A percentile compares a stretch with the other conserved stretches of the same genome.
Conservation (phyloP, 2,329 filamentous ascomycete species). For the Fusarium nygamai region DNA sequence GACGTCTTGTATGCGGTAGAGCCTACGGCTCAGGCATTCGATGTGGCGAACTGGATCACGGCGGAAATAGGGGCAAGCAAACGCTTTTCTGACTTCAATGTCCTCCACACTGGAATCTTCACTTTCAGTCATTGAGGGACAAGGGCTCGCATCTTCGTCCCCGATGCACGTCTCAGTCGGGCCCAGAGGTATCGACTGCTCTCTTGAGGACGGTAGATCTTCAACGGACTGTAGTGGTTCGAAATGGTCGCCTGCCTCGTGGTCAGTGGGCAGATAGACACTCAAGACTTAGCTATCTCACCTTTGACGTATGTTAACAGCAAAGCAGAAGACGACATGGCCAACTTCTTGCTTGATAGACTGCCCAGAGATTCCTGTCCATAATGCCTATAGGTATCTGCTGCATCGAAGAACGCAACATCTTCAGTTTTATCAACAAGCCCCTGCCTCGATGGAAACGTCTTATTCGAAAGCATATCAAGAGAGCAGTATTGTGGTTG, state of each 20-base stretch:
- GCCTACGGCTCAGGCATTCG: not conserved
- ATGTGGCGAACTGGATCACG: not conserved
- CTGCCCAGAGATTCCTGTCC: fast-evolving
- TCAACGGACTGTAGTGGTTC: fast-evolving
- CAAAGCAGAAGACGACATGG: no score
- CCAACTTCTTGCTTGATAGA: fast-evolving
- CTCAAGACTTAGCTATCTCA: fast-evolving
- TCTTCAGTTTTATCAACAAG: fast-evolving
- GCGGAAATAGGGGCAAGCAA: not conserved
- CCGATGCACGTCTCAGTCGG: not conserved
- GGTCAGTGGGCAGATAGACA: fast-evolving
- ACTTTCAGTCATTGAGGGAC: fast-evolving
- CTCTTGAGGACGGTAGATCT: fast-evolving
- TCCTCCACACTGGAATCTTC: not conserved
- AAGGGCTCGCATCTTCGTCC: not conserved
- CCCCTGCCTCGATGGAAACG: fast-evolving
- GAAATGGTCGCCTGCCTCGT: fast-evolving
- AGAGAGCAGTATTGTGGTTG: not conserved
- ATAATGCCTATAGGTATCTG: fast-evolving
- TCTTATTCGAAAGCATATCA: not conserved
- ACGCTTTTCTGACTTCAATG: fast-evolving
- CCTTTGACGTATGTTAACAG: fast-evolving
- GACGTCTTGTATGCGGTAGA: not conserved
- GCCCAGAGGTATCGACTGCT: not conserved
- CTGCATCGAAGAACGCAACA: fast-evolving